Evolutionary conservation across 1,139 yeast species (phyloP), one percentile per base, ranked within the genome.

Genomic region (Hansenula sp.): DNA sequence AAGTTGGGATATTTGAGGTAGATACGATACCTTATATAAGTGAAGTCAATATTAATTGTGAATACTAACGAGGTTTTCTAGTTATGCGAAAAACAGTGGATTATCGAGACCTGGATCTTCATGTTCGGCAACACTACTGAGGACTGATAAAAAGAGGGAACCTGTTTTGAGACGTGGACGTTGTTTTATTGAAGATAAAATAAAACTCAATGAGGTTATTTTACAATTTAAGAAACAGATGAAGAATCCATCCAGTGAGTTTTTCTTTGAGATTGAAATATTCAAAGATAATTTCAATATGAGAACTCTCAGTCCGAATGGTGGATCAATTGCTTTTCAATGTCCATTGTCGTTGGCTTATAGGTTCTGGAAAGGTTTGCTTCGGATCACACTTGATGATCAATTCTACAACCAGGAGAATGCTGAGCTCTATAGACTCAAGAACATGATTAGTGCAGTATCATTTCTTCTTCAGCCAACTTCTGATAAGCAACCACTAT

Each of bases 181-280:
- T n/a, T n/a, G n/a, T n/a, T n/a, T n/a, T n/a, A n/a, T n/a, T n/a
- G n/a, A n/a, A n/a, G n/a, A n/a, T n/a, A n/a, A n/a, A n/a, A n/a
- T n/a, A n/a, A n/a, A n/a, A 16, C 21, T 44, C 20, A 35, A 28
- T 10, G 46, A 44, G 31, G 24, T 33, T 2, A 41, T 44, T 8
- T 3, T 18, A 2, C 33, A 20, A 12, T 39, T 22, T 31, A 41
- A 27, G 17, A 17, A n/a, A 5, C 20, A 29, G 16, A 37, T 37
- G 2, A 34, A 32, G 25, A 2, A 13, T n/a, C n/a, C n/a, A 11
- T 17, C 7, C 2, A 13, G n/a, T 6, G 38, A 22, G 14, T 13
- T 11, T 13, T 42, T 44, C n/a, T n/a, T n/a, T 22, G 40, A 42
- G n/a, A 33, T 36, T 10, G 43, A 44, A 24, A 24, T 44, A 10